phyloP scores from a whole-genome alignment of 768 basidiomycete species.

The Tricholomella constricta region DNA sequence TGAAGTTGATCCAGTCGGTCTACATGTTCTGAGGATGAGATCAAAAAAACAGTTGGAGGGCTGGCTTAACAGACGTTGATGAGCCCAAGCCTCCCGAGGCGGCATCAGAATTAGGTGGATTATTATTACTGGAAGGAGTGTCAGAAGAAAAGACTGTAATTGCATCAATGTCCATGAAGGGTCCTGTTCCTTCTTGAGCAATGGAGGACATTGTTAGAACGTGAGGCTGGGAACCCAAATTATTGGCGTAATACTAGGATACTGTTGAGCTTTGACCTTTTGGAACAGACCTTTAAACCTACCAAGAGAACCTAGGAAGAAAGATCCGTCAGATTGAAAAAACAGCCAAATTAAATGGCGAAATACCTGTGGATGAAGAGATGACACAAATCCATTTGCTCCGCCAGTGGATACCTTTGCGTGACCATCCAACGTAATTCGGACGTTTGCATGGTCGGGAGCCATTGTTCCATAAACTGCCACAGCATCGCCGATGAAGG shows the following conservation, averaged over 20 bases:
- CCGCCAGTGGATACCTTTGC: constrained; percentile 36
- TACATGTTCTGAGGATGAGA: neutral
- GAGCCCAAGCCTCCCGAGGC: neutral
- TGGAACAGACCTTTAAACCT: constrained; percentile 6
- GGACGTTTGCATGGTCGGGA: constrained; percentile 50
- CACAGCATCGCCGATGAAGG: constrained; percentile 53
- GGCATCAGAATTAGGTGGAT: neutral
- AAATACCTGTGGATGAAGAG: constrained; percentile 31
- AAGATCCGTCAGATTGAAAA: neutral
- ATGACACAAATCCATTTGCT: constrained; percentile 32
- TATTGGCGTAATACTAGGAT: constrained; percentile 42
- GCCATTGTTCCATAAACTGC: constrained; percentile 55
- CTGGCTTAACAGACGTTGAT: neutral
- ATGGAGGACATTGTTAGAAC: constrained; percentile 38
- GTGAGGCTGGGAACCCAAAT: constrained; percentile 41
- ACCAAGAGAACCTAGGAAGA: constrained; percentile 38
- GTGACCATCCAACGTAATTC: constrained; percentile 46
- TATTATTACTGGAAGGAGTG: neutral
- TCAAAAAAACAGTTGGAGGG: neutral
- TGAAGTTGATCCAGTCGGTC: constrained; percentile 1
- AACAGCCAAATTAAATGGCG: neutral
- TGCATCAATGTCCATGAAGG: constrained; percentile 47
- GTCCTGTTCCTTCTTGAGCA: constrained; percentile 30
- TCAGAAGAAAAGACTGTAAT: constrained; percentile 37
- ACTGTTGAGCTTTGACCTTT: neutral